Percentiles rank a stretch among this genome's conserved stretches.
These are phyloP conservation scores for Rosellinia necatrix DNA, from an alignment of 2,329 filamentous ascomycete genomes.

Conservation along the genomic window DNA sequence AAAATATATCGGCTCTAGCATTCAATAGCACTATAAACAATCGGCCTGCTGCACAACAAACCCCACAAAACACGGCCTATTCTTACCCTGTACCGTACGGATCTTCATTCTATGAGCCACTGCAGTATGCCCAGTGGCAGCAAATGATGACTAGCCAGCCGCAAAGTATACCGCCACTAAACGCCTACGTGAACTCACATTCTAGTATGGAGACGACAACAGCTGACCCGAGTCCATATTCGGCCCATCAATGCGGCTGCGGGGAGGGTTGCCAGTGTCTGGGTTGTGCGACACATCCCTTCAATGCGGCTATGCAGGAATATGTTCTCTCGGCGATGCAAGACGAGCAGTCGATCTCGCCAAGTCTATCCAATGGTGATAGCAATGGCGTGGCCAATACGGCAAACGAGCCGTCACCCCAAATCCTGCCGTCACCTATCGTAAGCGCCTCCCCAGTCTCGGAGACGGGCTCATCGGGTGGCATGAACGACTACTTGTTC, in stretches of 20 bases:
- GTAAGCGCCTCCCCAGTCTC: conserved; percentile 51
- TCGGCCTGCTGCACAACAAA: conserved; percentile 19
- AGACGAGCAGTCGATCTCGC: conserved; percentile 30
- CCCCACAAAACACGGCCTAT: conserved; percentile 24
- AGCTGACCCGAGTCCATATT: conserved; percentile 4
- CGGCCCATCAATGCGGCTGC: conserved; percentile 60
- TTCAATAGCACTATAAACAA: conserved; percentile 12
- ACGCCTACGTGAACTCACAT: conserved; percentile 13
- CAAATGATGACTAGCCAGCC: conserved; percentile 28
- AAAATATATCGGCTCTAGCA: conserved; percentile 21
- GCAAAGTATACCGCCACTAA: conserved; percentile 15
- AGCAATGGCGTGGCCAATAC: conserved; percentile 2
- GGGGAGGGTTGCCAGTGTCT: conserved; percentile 70
- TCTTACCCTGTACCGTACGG: conserved; percentile 24
- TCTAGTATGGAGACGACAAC: conserved; percentile 10
- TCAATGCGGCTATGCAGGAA: conserved; percentile 65
- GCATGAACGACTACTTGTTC: conserved; percentile 58
- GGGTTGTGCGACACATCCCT: conserved; percentile 70
- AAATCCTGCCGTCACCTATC: conserved; percentile 50
- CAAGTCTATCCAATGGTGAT: conserved; percentile 19
- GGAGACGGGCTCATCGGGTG: conserved; percentile 55
- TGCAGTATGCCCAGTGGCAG: conserved; percentile 36
- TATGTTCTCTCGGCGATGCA: conserved; percentile 38
- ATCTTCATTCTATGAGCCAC: conserved; percentile 28
- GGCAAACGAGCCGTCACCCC: conserved; percentile 7